Evolutionary conservation across 805 yeast genomes (phyloP).

Genomic region (Alloascoidea africana): DNA sequence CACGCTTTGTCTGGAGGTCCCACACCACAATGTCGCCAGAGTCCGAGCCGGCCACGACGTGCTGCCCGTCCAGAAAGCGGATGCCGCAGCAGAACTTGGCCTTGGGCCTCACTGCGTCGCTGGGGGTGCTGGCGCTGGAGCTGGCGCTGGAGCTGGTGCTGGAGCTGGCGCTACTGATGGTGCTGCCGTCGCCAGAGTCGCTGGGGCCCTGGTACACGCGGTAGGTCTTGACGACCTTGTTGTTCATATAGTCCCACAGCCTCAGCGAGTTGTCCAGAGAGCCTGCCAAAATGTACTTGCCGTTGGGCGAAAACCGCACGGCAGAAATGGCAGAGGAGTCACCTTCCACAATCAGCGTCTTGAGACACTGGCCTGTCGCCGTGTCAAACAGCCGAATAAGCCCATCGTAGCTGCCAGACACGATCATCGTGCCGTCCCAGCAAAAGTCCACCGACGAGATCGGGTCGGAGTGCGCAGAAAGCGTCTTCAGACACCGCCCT

Average conservation of each 20-base stretch:
- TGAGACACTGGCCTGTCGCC: conserved; percentile 79
- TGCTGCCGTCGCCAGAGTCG: conserved; percentile 1
- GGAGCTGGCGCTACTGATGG: neutral
- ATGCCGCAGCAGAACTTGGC: conserved; percentile 39
- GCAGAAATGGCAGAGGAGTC: conserved; percentile 55
- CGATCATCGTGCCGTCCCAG: conserved; percentile 68
- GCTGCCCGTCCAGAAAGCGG: conserved; percentile 23
- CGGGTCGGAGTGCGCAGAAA: conserved; percentile 90
- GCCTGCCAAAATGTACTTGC: conserved; percentile 61
- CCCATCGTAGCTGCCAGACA: conserved; percentile 86
- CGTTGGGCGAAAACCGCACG: conserved; percentile 67
- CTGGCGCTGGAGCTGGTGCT: no score
- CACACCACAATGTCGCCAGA: conserved; percentile 37
- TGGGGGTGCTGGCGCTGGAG: neutral
- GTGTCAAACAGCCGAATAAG: conserved; percentile 68
- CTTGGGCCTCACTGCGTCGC: conserved; percentile 3
- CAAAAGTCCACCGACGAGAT: conserved; percentile 62
- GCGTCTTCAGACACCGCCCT: conserved; percentile 57
- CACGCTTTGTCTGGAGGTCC: conserved; percentile 48
- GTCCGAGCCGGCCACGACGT: conserved; percentile 44
- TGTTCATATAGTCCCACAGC: conserved; percentile 78
- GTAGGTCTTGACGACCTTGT: conserved; percentile 66
- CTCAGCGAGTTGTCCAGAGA: conserved; percentile 68
- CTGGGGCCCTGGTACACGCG: conserved; percentile 18
- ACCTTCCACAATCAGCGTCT: conserved; percentile 73